Conservation (phyloP, 1,284 basidiomycete species). For the Malassezia yamatoensis region DNA sequence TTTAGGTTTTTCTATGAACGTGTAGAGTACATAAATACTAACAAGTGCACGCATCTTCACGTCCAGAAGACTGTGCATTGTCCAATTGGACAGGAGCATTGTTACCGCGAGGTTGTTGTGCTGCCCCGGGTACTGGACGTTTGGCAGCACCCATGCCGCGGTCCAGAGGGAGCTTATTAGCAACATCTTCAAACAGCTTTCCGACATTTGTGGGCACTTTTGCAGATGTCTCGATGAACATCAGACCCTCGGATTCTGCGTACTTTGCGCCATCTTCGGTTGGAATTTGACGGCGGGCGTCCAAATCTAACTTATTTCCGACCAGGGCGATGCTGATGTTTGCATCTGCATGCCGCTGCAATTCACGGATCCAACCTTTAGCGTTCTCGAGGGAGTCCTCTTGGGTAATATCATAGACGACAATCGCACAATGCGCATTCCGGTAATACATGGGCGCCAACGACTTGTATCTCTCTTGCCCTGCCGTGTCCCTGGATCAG, state of each 20-base stretch:
- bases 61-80: not conserved
- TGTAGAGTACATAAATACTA: slow-evolving; percentile 6
- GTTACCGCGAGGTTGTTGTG: not conserved
- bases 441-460: slow-evolving; percentile 48
- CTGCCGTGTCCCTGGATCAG: slow-evolving; percentile 56
- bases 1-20: slow-evolving; percentile 53
- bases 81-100: slow-evolving; percentile 13
- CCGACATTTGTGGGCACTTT: slow-evolving; percentile 83
- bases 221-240: slow-evolving; percentile 93
- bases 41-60: slow-evolving; percentile 14
- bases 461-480: slow-evolving; percentile 69
- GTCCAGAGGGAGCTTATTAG: slow-evolving; percentile 41
- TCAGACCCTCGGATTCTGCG: slow-evolving; percentile 82
- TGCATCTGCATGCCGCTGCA: slow-evolving; percentile 92
- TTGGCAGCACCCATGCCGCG: slow-evolving; percentile 19
- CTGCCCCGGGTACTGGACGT: slow-evolving; percentile 5
- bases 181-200: slow-evolving; percentile 54
- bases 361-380: slow-evolving; percentile 87
- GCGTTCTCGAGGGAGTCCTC: slow-evolving; percentile 74
- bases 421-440: slow-evolving; percentile 46
- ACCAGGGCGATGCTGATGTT: slow-evolving; percentile 73
- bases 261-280: slow-evolving; percentile 65
- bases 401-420: slow-evolving; percentile 46
- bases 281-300: slow-evolving; percentile 50
- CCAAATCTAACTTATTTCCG: slow-evolving; percentile 84